These are phyloP conservation scores for Nissolia schottii DNA, from an alignment of 306 rosid species.

Conservation along the genomic window DNA sequence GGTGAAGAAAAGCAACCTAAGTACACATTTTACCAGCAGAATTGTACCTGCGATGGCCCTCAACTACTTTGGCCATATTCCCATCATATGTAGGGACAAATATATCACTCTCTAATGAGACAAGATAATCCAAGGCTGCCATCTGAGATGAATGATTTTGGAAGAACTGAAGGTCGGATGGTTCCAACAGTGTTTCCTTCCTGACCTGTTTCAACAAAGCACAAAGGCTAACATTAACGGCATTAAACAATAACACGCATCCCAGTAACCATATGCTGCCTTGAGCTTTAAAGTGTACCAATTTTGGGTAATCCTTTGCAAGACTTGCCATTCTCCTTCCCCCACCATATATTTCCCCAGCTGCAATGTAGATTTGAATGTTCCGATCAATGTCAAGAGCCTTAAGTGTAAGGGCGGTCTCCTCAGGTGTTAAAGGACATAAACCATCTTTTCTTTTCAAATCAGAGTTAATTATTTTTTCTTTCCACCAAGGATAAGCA, in stretches of 20 bases:
- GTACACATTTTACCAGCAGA: neutral
- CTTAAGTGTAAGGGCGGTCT: conserved; percentile 81
- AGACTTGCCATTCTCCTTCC: conserved; percentile 73
- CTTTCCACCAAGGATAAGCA: conserved; percentile 99
- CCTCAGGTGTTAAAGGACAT: conserved; percentile 98
- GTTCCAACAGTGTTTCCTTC: conserved; percentile 85
- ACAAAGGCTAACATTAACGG: conserved; percentile 15
- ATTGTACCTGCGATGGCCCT: conserved; percentile 95
- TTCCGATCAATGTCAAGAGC: conserved; percentile 84
- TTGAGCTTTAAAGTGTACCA: conserved; percentile 46
- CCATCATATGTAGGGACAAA: conserved; percentile 98
- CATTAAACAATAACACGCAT: conserved; percentile 4
- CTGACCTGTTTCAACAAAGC: conserved; percentile 62
- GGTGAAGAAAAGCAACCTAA: neutral
- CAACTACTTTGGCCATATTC: conserved; percentile 99
- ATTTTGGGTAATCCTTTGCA: conserved; percentile 72
- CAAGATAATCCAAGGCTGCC: conserved; percentile 98
- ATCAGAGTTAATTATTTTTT: conserved; percentile 85
- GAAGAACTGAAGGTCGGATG: conserved; percentile 78
- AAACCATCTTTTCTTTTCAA: conserved; percentile 95
- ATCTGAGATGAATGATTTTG: conserved; percentile 98
- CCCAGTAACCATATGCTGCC: neutral
- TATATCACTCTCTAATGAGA: conserved; percentile 90
- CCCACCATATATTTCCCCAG: conserved; percentile 97
- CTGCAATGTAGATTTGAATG: conserved; percentile 95